These are phyloP conservation scores for Corymbia calophylla DNA, from an alignment of 441 rosid species.

Conservation along the genomic window DNA sequence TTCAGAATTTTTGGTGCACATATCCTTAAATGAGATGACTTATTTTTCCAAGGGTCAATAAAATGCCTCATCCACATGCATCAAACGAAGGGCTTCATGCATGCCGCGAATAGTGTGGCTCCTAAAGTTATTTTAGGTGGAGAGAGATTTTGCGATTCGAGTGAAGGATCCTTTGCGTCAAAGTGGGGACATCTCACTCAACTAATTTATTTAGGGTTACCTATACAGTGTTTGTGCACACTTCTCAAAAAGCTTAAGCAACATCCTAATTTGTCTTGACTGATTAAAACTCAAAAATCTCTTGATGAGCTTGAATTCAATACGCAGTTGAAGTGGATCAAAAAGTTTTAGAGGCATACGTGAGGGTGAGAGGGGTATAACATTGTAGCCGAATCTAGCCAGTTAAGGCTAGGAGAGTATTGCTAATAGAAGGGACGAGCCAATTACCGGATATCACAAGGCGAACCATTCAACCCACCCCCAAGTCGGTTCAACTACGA, in stretches of 20 bases:
- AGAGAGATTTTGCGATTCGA: background rate
- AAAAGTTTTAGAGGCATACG: background rate
- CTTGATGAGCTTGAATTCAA: background rate
- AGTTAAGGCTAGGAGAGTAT: background rate
- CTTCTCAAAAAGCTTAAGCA: background rate
- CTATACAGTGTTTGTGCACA: background rate
- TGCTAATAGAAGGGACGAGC: background rate
- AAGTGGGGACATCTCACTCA: background rate
- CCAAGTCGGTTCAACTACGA: background rate
- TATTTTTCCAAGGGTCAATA: background rate
- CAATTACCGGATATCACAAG: background rate
- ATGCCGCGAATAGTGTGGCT: background rate
- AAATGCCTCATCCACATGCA: background rate
- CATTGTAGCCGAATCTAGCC: too few species aligned
- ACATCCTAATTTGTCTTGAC: background rate
- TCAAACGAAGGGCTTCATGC: background rate
- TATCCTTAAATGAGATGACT: too few species aligned
- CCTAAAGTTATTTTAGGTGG: background rate
- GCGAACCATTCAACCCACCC: background rate
- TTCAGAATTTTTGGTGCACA: too few species aligned
- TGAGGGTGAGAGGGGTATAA: too few species aligned
- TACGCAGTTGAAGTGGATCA: background rate
- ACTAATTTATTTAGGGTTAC: background rate
- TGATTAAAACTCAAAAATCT: background rate
- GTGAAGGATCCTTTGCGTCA: background rate